A percentile compares a stretch with the other conserved stretches of the same genome.
Evolutionary conservation across 2,329 filamentous ascomycete species (phyloP).

Genomic region (Talaromyces funiculosus): DNA sequence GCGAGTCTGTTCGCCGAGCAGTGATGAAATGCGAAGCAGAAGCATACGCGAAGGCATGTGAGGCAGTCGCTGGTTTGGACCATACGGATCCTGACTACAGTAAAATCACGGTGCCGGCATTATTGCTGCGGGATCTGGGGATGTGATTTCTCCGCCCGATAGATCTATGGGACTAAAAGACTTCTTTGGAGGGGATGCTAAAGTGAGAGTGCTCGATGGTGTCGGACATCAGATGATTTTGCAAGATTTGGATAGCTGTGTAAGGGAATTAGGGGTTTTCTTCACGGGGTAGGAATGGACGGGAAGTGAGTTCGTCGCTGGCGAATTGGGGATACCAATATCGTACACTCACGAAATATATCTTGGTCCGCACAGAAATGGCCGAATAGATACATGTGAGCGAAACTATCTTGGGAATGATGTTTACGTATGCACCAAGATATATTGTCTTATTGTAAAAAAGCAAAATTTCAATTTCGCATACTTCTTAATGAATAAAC

Average conservation of each 20-base stretch:
- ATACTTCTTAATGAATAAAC: too few species aligned
- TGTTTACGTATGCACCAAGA: too few species aligned
- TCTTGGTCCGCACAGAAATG: too few species aligned
- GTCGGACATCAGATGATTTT: slow-evolving; percentile 11
- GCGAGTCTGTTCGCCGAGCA: not conserved
- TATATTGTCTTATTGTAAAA: too few species aligned
- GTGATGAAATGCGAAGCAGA: slow-evolving; percentile 4
- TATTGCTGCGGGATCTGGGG: slow-evolving; percentile 5
- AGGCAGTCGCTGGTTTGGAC: slow-evolving; percentile 8
- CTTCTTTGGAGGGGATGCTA: slow-evolving; percentile 1
- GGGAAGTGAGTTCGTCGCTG: not conserved
- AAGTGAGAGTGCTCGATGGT: slow-evolving; percentile 1
- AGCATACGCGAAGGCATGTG: slow-evolving; percentile 8
- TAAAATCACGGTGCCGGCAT: not conserved
- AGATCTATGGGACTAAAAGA: slow-evolving; percentile 3
- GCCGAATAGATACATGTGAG: too few species aligned
- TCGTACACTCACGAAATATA: too few species aligned
- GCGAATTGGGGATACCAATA: too few species aligned
- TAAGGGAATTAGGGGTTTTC: slow-evolving; percentile 3
- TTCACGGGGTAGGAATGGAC: not conserved
- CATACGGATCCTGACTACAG: slow-evolving; percentile 8
- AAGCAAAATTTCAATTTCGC: too few species aligned
- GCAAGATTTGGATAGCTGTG: slow-evolving; percentile 5
- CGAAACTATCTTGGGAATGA: too few species aligned
- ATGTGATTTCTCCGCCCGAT: slow-evolving; percentile 7